Conservation (phyloP, 345 rosid genomes). For the Eucalyptus curtisii region DNA sequence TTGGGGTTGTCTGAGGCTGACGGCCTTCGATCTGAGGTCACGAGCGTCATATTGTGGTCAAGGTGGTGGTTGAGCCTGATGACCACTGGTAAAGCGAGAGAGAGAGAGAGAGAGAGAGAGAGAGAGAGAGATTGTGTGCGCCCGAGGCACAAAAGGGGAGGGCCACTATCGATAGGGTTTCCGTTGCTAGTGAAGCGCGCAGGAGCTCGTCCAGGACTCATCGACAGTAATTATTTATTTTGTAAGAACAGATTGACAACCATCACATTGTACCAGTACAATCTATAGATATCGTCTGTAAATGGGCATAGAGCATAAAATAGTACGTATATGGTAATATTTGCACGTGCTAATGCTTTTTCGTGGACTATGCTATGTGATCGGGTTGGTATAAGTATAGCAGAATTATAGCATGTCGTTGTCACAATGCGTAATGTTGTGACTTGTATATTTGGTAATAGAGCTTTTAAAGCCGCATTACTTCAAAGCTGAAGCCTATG, state of each 20-base stretch:
- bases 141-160: too few relatives aligned
- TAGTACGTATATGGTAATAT: accelerated
- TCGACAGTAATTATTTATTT: neutral
- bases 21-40: too few relatives aligned
- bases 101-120: too few relatives aligned
- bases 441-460: neutral
- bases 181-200: too few relatives aligned
- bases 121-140: too few relatives aligned
- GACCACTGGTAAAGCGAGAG: too few relatives aligned
- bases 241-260: neutral
- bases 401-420: neutral
- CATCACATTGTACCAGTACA: neutral
- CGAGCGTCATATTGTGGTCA: too few relatives aligned
- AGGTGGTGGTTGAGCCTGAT: too few relatives aligned
- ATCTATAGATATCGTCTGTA: neutral
- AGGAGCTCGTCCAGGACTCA: neutral
- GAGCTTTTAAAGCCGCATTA: neutral
- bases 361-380: neutral
- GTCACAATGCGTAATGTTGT: neutral
- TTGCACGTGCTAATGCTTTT: neutral
- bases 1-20: too few relatives aligned
- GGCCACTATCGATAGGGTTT: too few relatives aligned
- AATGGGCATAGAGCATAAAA: neutral
- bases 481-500: neutral
- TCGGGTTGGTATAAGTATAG: neutral